Percentiles rank a stretch among this genome's conserved stretches.
Conservation (phyloP, 2,329 filamentous ascomycete genomes). For the Setomelanomma holmii region DNA sequence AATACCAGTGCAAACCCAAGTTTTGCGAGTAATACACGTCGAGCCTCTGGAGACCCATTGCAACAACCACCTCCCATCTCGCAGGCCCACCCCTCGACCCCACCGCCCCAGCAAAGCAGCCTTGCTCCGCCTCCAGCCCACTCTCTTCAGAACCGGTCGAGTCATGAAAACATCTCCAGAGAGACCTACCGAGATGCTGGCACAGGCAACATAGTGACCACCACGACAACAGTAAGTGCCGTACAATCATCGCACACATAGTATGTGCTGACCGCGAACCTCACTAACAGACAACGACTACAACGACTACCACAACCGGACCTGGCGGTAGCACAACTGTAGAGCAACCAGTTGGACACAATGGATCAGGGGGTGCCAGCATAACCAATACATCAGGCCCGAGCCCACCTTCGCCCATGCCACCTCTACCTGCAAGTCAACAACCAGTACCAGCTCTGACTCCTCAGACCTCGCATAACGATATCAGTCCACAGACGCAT, state of each 20-base stretch:
- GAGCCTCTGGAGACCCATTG: constrained; percentile 37
- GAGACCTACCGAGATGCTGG: constrained; percentile 41
- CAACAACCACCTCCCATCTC: constrained; percentile 19
- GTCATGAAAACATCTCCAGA: constrained; percentile 33
- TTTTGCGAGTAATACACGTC: constrained; percentile 36
- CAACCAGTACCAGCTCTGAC: constrained; percentile 19
- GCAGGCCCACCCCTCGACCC: constrained; percentile 16
- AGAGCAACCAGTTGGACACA: constrained; percentile 32
- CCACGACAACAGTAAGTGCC: constrained; percentile 35
- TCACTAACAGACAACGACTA: constrained; percentile 35
- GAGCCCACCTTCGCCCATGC: constrained; percentile 40
- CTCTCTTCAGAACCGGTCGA: constrained; percentile 23
- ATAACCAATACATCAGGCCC: constrained; percentile 43
- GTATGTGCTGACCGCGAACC: neutral
- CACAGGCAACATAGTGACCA: constrained; percentile 44
- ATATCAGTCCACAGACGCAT: constrained; percentile 5
- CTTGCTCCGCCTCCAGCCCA: constrained; percentile 23
- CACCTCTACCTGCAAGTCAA: constrained; percentile 21
- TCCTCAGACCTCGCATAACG: constrained; percentile 15
- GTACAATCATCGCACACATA: neutral
- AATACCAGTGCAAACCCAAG: constrained; percentile 41
- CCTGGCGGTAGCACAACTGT: constrained; percentile 45
- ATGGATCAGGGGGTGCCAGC: constrained; percentile 22
- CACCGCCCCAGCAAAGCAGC: constrained; percentile 14
- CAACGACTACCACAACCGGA: constrained; percentile 45